Evolutionary conservation across 2,329 filamentous ascomycete species (phyloP).

Genomic region (Septoria petroselini): DNA sequence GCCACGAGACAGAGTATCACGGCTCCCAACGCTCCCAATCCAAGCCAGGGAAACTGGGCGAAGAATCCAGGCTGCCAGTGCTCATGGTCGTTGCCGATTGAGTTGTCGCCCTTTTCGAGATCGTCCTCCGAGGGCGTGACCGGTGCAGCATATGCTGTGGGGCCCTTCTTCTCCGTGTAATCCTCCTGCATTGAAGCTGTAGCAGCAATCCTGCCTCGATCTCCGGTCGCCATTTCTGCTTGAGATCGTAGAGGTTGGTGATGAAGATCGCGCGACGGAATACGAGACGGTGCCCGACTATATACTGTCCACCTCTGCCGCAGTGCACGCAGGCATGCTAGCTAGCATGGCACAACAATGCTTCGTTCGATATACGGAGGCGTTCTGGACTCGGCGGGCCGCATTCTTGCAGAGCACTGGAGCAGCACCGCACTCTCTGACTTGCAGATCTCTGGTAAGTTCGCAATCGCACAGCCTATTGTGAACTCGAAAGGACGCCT

Average conservation of each 20-base stretch:
- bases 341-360: not conserved
- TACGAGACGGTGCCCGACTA: not conserved
- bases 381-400: constrained; percentile 8
- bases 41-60: constrained; percentile 9
- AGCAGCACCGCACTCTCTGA: not conserved
- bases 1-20: constrained; percentile 2
- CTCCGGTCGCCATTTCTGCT: constrained; percentile 1
- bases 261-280: too few relatives aligned
- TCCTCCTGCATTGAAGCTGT: not conserved
- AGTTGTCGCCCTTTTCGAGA: constrained; percentile 1
- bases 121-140: constrained; percentile 1
- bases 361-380: not conserved
- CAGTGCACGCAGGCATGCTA: not conserved
- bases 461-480: not conserved
- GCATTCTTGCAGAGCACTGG: not conserved
- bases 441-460: not conserved
- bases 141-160: constrained; percentile 4
- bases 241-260: too few relatives aligned
- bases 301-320: not conserved
- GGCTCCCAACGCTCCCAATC: not conserved
- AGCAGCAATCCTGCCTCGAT: constrained; percentile 1
- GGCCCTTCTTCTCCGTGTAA: not conserved
- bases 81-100: not conserved
- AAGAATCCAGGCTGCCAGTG: constrained; percentile 8
- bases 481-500: not conserved